phyloP scores from a whole-genome alignment of 1,139 yeast species.

The Sugiyamaella novakii region DNA sequence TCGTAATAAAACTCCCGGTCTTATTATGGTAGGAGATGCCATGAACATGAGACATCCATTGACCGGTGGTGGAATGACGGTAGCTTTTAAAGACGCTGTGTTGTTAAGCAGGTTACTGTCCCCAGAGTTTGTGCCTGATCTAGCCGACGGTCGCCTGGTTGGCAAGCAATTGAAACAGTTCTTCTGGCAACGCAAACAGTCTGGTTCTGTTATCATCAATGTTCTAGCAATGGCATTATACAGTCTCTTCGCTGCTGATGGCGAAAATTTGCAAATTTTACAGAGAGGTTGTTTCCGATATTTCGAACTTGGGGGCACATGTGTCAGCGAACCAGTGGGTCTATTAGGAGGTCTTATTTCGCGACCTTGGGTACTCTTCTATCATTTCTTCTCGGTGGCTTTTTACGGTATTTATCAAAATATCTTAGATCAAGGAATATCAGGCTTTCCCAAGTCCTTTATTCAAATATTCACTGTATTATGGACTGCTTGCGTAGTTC shows the following conservation, averaged over 20 bases:
- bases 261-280: slow-evolving; percentile 60
- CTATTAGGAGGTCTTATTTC: slow-evolving; percentile 82
- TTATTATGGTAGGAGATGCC: slow-evolving; percentile 87
- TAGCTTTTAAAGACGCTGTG: slow-evolving; percentile 86
- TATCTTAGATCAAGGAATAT: slow-evolving; percentile 62
- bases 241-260: slow-evolving; percentile 86
- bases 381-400: slow-evolving; percentile 89
- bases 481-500: slow-evolving; percentile 73
- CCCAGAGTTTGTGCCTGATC: slow-evolving; percentile 57
- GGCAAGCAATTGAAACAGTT: slow-evolving; percentile 60
- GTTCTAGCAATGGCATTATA: slow-evolving; percentile 89
- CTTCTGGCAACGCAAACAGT: slow-evolving; percentile 71
- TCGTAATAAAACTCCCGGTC: slow-evolving; percentile 67
- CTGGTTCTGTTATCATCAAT: slow-evolving; percentile 77
- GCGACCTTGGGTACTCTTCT: slow-evolving; percentile 68
- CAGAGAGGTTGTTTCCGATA: slow-evolving; percentile 90
- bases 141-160: slow-evolving; percentile 59
- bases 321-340: slow-evolving; percentile 77
- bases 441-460: slow-evolving; percentile 73
- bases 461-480: slow-evolving; percentile 69
- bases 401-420: slow-evolving; percentile 77
- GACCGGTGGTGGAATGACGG: slow-evolving; percentile 99
- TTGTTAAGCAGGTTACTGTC: slow-evolving; percentile 58
- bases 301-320: slow-evolving; percentile 80
- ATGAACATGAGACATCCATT: slow-evolving; percentile 97